These are phyloP conservation scores for Tolypocladium ovalisporum DNA, from an alignment of 2,329 filamentous ascomycete genomes.

Conservation along the genomic window DNA sequence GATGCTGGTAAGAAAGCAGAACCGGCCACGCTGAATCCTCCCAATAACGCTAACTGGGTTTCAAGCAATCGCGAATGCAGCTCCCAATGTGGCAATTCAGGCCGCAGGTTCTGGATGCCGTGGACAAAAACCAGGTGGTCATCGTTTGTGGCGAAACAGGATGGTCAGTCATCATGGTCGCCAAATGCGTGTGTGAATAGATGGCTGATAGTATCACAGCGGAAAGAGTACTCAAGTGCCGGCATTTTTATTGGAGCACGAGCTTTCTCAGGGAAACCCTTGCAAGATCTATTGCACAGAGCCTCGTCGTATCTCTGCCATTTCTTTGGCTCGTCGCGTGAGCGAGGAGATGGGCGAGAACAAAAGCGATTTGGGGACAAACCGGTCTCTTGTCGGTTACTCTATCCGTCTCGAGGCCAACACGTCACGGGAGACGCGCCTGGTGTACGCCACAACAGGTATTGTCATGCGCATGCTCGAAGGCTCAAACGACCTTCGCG, in stretches of 20 bases:
- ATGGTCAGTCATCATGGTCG: slow-evolving; percentile 40
- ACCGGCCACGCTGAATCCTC: not conserved
- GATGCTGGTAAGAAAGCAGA: slow-evolving; percentile 53
- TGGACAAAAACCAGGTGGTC: slow-evolving; percentile 72
- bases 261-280: slow-evolving; percentile 65
- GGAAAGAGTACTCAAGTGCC: slow-evolving; percentile 98
- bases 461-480: slow-evolving; percentile 99
- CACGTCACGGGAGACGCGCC: slow-evolving; percentile 65
- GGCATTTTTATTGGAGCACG: slow-evolving; percentile 81
- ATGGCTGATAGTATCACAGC: slow-evolving; percentile 24
- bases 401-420: slow-evolving; percentile 90
- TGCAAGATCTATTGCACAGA: slow-evolving; percentile 97
- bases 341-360: slow-evolving; percentile 89
- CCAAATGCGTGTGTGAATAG: not conserved
- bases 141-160: slow-evolving; percentile 97
- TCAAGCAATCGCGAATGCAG: slow-evolving; percentile 53
- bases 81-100: slow-evolving; percentile 86
- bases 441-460: slow-evolving; percentile 82
- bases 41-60: not conserved
- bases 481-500: slow-evolving; percentile 70
- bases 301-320: slow-evolving; percentile 88
- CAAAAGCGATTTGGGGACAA: slow-evolving; percentile 70
- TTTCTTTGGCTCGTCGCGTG: slow-evolving; percentile 84
- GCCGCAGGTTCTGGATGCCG: slow-evolving; percentile 62
- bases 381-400: slow-evolving; percentile 80